Evolutionary conservation across 202 grass and related monocot species (phyloP).

Genomic region (Tripidium arundinaceum): DNA sequence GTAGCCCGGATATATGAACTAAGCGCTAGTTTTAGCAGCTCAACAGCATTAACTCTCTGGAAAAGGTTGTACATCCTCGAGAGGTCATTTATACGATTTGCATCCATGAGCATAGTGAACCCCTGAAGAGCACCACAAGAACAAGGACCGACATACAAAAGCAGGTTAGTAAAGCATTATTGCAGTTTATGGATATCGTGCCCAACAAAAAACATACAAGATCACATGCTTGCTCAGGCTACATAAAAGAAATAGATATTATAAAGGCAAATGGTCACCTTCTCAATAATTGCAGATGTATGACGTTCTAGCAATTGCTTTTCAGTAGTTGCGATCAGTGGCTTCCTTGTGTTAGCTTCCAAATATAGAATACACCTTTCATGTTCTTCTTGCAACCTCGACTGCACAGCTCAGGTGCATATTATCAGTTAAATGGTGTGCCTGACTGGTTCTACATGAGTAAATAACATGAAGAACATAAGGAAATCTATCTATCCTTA

Average conservation of each 20-base stretch:
- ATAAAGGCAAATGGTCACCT: constrained; percentile 46
- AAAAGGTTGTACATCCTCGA: constrained; percentile 90
- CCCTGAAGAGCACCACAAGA: constrained; percentile 52
- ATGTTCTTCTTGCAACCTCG: constrained; percentile 97
- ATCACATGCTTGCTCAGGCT: constrained; percentile 21
- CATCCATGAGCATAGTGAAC: constrained; percentile 94
- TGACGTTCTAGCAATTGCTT: constrained; percentile 85
- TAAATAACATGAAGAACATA: constrained; percentile 24
- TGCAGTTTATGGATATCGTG: neutral
- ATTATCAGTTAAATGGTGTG: constrained; percentile 28
- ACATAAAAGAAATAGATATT: constrained; percentile 15
- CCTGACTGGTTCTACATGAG: constrained; percentile 23
- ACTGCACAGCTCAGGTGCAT: constrained; percentile 52
- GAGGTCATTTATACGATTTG: constrained; percentile 85
- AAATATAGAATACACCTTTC: constrained; percentile 97
- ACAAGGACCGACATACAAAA: neutral
- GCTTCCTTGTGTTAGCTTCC: constrained; percentile 82
- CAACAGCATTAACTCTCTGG: constrained; percentile 94
- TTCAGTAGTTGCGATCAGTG: constrained; percentile 81
- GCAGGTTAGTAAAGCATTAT: neutral
- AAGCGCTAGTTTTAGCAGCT: constrained; percentile 79
- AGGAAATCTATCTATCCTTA: constrained; percentile 22
- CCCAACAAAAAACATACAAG: neutral
- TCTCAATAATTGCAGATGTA: constrained; percentile 94
- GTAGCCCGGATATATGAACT: constrained; percentile 84